Conservation (phyloP, 202 grass and related monocot species). For the Panicum virgatum region DNA sequence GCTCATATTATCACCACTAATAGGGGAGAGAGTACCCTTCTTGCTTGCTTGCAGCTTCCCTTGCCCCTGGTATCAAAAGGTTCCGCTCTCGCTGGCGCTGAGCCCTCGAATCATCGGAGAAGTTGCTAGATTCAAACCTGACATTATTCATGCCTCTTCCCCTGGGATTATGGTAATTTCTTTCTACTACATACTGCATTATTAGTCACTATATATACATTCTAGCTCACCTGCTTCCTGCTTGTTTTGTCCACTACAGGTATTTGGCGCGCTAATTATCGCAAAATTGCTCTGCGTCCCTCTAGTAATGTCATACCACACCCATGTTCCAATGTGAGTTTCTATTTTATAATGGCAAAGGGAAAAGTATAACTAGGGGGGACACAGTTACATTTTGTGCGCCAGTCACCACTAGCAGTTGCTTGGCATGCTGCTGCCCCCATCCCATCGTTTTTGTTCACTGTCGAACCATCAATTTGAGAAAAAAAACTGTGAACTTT, state of each 20-base stretch:
- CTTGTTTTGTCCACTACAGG: slow-evolving; percentile 40
- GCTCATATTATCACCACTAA: too few species aligned
- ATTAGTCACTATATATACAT: neutral
- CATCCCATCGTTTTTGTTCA: neutral
- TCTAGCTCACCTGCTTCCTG: slow-evolving; percentile 1
- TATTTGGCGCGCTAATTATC: slow-evolving; percentile 78
- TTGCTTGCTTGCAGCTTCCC: slow-evolving; percentile 56
- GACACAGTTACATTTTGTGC: neutral
- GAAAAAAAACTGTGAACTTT: neutral
- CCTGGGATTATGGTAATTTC: slow-evolving; percentile 79
- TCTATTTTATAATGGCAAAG: neutral
- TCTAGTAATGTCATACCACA: slow-evolving; percentile 90
- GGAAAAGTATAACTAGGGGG: neutral
- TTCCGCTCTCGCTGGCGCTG: slow-evolving; percentile 73
- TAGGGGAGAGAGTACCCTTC: too few species aligned
- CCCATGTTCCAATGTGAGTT: slow-evolving; percentile 87
- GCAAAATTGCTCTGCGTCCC: slow-evolving; percentile 83
- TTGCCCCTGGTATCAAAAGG: slow-evolving; percentile 87
- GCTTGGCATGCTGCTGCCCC: neutral
- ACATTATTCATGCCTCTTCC: slow-evolving; percentile 86
- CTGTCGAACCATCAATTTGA: neutral
- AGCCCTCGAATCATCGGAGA: slow-evolving; percentile 84
- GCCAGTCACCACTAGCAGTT: too few species aligned
- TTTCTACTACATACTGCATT: neutral
- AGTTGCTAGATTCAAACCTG: slow-evolving; percentile 81